These are phyloP conservation scores for Ophiognomonia clavigignenti-juglandacearum DNA, from an alignment of 2,329 filamentous ascomycete genomes.

Conservation along the genomic window DNA sequence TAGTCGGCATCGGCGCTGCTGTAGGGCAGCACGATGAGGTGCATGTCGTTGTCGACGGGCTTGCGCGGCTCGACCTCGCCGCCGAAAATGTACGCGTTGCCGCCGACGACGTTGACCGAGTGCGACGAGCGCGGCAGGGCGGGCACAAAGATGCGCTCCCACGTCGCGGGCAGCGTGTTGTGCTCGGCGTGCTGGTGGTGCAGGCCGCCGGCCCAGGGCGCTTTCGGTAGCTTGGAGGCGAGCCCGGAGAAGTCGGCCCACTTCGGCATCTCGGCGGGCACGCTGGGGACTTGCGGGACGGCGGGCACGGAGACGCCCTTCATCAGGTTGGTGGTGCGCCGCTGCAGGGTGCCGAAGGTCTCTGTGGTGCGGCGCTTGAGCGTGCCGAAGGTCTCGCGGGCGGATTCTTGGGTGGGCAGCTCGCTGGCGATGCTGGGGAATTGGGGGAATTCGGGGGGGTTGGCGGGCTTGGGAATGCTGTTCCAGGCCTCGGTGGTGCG, in stretches of 20 bases:
- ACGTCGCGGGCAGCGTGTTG: conserved; percentile 51
- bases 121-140: conserved; percentile 70
- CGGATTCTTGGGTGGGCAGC: neutral
- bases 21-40: conserved; percentile 57
- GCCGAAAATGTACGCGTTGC: conserved; percentile 64
- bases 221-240: conserved; percentile 22
- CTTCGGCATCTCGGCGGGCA: conserved; percentile 20
- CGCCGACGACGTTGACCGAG: conserved; percentile 55
- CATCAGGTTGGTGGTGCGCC: conserved; percentile 32
- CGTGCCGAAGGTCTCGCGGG: conserved; percentile 48
- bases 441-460: neutral
- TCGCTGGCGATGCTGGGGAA: neutral
- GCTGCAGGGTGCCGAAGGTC: conserved; percentile 47
- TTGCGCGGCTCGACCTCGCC: conserved; percentile 62
- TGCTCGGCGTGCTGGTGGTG: conserved; percentile 19
- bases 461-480: conserved; percentile 7
- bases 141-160: conserved; percentile 53
- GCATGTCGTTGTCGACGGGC: conserved; percentile 68
- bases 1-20: conserved; percentile 56
- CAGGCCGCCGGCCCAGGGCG: neutral
- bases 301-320: conserved; percentile 1
- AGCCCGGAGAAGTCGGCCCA: conserved; percentile 21
- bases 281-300: conserved; percentile 25
- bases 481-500: conserved; percentile 11
- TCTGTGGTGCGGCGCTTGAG: conserved; percentile 54